Evolutionary conservation across 1,139 yeast species (phyloP).

Genomic region (Wickerhamomyces sp.): DNA sequence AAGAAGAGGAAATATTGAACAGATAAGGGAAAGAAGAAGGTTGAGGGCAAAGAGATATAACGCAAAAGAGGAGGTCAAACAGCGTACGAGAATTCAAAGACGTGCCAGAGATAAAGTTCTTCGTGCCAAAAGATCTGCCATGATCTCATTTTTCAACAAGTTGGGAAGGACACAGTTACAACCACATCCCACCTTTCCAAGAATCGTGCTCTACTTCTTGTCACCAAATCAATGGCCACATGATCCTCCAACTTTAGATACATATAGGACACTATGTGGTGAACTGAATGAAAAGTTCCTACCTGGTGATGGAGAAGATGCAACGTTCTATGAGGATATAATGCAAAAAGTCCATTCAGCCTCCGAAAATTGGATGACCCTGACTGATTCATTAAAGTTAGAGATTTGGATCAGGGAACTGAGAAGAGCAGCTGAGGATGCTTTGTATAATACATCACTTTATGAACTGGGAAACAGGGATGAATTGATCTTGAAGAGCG

Average conservation of each 20-base stretch:
- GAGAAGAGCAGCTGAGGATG: conserved; percentile 39
- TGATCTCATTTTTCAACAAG: conserved; percentile 30
- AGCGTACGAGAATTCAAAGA: conserved; percentile 35
- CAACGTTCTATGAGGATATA: conserved; percentile 15
- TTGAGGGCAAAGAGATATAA: conserved; percentile 38
- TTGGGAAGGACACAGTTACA: conserved; percentile 37
- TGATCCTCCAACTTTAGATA: conserved; percentile 42
- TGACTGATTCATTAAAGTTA: conserved; percentile 29
- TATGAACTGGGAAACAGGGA: conserved; percentile 39
- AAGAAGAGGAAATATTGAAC: conserved; percentile 42
- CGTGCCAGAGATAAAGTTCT: conserved; percentile 30
- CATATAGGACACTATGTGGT: conserved; percentile 29
- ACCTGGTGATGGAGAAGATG: conserved; percentile 6
- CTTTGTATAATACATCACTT: conserved; percentile 34
- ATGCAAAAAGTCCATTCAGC: conserved; percentile 34
- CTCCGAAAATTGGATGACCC: conserved; percentile 38
- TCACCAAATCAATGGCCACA: conserved; percentile 44
- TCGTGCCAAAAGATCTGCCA: conserved; percentile 31
- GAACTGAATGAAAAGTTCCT: conserved; percentile 22
- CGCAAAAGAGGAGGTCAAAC: conserved; percentile 40
- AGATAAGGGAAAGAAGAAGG: conserved; percentile 34
- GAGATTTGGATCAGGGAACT: conserved; percentile 41
- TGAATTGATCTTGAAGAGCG: conserved; percentile 31
- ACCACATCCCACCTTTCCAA: conserved; percentile 41
- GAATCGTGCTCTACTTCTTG: conserved; percentile 40